Percentiles rank a stretch among this genome's conserved stretches.
Evolutionary conservation across 371 early-diverging fungal genomes (phyloP).

Genomic region (Zychaea mexicana): DNA sequence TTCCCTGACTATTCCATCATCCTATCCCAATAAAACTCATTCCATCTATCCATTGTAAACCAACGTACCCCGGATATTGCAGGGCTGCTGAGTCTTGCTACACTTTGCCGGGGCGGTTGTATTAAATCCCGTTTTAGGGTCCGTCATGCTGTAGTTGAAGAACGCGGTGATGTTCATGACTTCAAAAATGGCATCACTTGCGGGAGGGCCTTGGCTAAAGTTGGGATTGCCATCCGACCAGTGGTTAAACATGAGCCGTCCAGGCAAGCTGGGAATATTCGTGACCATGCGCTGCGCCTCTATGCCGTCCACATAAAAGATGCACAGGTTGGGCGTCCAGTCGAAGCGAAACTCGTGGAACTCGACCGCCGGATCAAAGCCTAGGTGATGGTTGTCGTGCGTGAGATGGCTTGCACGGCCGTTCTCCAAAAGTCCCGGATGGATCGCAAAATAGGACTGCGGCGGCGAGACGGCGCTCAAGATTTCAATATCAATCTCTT

Average conservation of each 20-base stretch:
- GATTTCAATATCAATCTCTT: constrained; percentile 36
- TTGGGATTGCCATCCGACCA: constrained; percentile 42
- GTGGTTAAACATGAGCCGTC: constrained; percentile 31
- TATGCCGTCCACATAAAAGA: constrained; percentile 31
- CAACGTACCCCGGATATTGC: constrained; percentile 7
- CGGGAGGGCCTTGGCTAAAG: constrained; percentile 35
- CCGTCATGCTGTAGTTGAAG: constrained; percentile 19
- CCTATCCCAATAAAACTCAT: too few relatives aligned
- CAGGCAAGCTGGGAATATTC: constrained; percentile 28
- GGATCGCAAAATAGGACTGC: constrained; percentile 35
- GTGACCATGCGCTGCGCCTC: constrained; percentile 18
- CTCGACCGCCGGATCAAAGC: constrained; percentile 26
- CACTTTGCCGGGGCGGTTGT: constrained; percentile 5
- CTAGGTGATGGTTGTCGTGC: constrained; percentile 22
- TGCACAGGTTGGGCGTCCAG: constrained; percentile 25
- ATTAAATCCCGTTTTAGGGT: not conserved
- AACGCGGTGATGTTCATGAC: constrained; percentile 22
- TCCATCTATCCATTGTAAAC: too few relatives aligned
- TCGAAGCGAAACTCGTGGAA: constrained; percentile 41
- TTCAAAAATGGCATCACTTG: constrained; percentile 14
- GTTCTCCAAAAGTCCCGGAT: constrained; percentile 26
- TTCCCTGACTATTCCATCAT: too few relatives aligned
- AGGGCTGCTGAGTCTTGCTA: constrained; percentile 8
- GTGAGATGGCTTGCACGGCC: constrained; percentile 28
- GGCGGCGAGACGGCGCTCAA: constrained; percentile 24